These are phyloP conservation scores for Exophiala bonariae DNA, from an alignment of 2,329 filamentous ascomycete species.

Conservation along the genomic window DNA sequence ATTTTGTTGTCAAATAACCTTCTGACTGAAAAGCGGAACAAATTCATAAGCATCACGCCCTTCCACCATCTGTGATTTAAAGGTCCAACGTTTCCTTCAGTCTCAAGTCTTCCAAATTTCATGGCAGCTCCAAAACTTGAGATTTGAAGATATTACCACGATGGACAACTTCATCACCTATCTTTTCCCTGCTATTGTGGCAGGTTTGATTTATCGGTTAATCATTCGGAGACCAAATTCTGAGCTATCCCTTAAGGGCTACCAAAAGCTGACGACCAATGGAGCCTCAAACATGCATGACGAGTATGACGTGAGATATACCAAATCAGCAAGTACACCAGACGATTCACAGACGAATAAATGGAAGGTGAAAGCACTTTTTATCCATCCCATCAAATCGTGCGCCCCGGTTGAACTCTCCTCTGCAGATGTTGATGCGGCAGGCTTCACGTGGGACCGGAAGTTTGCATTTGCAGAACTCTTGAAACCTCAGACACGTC, in stretches of 20 bases:
- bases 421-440: conserved; percentile 62
- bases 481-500: conserved; percentile 34
- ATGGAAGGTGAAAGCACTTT: conserved; percentile 66
- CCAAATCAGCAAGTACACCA: conserved; percentile 29
- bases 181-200: background rate
- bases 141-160: background rate
- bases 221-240: conserved; percentile 8
- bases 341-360: conserved; percentile 37
- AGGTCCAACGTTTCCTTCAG: too few species aligned
- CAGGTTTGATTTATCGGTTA: conserved; percentile 3
- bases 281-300: conserved; percentile 55
- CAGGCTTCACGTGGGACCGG: conserved; percentile 76
- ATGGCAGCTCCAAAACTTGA: too few species aligned
- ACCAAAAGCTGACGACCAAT: conserved; percentile 52
- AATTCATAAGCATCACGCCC: too few species aligned
- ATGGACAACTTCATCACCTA: background rate
- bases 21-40: too few species aligned
- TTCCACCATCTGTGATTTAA: too few species aligned
- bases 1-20: too few species aligned
- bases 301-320: conserved; percentile 56
- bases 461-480: conserved; percentile 79
- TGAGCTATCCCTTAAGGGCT: conserved; percentile 39
- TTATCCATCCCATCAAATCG: conserved; percentile 81
- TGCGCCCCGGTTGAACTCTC: conserved; percentile 75
- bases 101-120: too few species aligned